Conservation (phyloP, 2,329 filamentous ascomycete genomes). For the Ciborinia camelliae region DNA sequence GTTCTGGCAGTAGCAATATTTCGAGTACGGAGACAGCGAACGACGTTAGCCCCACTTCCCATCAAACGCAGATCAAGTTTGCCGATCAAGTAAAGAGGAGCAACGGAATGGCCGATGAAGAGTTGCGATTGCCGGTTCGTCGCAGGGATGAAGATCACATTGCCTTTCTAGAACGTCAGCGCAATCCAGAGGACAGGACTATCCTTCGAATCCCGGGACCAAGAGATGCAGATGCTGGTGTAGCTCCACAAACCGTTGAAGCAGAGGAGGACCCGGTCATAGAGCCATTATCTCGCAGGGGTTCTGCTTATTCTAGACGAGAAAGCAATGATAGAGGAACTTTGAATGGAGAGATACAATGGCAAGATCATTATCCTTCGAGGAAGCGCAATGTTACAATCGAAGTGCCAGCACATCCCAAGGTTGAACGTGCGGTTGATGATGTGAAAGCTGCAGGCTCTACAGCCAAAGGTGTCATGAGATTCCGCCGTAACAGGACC, state of each 20-base stretch:
- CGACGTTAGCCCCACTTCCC: constrained; percentile 13
- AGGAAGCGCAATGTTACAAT: constrained; percentile 35
- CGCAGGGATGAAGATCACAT: constrained; percentile 74
- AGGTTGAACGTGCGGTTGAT: constrained; percentile 35
- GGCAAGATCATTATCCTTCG: constrained; percentile 31
- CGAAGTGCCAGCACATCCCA: constrained; percentile 20
- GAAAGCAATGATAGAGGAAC: constrained; percentile 18
- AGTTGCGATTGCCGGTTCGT: constrained; percentile 48
- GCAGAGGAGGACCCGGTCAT: constrained; percentile 30
- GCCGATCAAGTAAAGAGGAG: constrained; percentile 62
- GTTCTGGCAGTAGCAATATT: constrained; percentile 22
- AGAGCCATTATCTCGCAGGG: constrained; percentile 24
- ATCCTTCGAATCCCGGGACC: constrained; percentile 88
- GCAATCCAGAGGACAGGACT: constrained; percentile 66
- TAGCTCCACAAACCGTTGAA: constrained; percentile 61
- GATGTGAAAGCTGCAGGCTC: constrained; percentile 29
- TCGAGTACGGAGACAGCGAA: constrained; percentile 23
- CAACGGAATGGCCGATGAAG: constrained; percentile 53
- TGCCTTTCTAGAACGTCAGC: constrained; percentile 80
- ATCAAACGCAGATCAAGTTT: constrained; percentile 52
- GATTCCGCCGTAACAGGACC: constrained; percentile 45
- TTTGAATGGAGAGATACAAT: constrained; percentile 25
- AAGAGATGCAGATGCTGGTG: constrained; percentile 80
- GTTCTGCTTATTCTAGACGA: constrained; percentile 23
- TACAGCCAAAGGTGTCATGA: constrained; percentile 36